Conservation (phyloP, 805 yeast genomes). For the Torulaspora maleeae region DNA sequence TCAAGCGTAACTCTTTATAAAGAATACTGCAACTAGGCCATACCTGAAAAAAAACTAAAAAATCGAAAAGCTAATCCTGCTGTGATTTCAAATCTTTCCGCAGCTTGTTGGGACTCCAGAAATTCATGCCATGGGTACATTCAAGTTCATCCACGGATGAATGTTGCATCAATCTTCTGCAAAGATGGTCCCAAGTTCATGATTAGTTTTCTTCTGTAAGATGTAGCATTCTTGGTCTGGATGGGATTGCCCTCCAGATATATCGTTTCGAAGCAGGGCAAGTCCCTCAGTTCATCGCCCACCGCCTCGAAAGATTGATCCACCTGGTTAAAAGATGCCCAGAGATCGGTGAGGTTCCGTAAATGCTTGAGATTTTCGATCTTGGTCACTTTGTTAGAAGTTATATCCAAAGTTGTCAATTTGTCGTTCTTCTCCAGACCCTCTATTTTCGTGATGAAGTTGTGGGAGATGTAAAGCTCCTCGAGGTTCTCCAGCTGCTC, state of each 20-base stretch:
- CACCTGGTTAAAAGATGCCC: constrained; percentile 82
- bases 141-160: constrained; percentile 37
- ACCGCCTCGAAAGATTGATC: constrained; percentile 62
- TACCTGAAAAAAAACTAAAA: neutral
- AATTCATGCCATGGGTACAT: neutral
- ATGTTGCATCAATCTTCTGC: constrained; percentile 88
- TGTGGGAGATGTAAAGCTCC: constrained; percentile 85
- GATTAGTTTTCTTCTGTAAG: constrained; percentile 78
- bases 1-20: neutral
- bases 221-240: constrained; percentile 65
- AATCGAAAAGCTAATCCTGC: neutral
- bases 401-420: constrained; percentile 71
- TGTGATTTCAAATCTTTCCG: neutral
- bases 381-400: constrained; percentile 62
- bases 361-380: constrained; percentile 65
- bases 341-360: constrained; percentile 73
- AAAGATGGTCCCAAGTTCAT: constrained; percentile 61
- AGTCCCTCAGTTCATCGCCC: constrained; percentile 55
- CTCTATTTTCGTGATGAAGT: constrained; percentile 69
- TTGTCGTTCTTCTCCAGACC: constrained; percentile 68
- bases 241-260: constrained; percentile 93
- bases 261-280: constrained; percentile 73
- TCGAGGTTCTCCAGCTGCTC: constrained; percentile 67
- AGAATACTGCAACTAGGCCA: neutral
- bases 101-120: neutral